Evolutionary conservation across 768 basidiomycete genomes (phyloP).

Genomic region (Suillus clintonianus): DNA sequence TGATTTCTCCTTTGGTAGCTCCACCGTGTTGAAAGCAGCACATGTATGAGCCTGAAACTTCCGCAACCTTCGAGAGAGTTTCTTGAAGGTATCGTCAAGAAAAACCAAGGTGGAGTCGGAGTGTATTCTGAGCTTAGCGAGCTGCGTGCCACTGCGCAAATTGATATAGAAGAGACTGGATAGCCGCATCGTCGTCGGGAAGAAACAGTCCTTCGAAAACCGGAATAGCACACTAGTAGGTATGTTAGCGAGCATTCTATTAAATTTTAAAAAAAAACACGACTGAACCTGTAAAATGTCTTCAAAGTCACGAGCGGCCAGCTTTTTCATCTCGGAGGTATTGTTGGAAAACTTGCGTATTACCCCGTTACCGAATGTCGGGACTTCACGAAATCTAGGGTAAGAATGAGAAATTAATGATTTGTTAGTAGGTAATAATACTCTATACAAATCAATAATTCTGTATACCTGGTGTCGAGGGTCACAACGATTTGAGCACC

Average conservation of each 20-base stretch:
- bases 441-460: too few species aligned
- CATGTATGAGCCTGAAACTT: background rate
- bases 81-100: background rate
- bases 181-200: too few species aligned
- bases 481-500: background rate
- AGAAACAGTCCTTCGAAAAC: background rate
- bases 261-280: too few species aligned
- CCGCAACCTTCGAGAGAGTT: background rate
- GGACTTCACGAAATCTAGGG: background rate
- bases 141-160: background rate
- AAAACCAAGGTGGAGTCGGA: background rate
- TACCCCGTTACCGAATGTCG: background rate
- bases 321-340: background rate
- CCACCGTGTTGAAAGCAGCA: background rate
- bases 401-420: too few species aligned
- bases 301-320: background rate
- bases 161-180: background rate
- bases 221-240: background rate
- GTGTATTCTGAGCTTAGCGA: background rate
- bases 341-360: background rate
- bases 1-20: background rate
- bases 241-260: too few species aligned
- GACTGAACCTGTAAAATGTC: too few species aligned
- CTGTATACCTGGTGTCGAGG: background rate
- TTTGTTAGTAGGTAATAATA: too few species aligned